Conservation (phyloP, 1,284 basidiomycete genomes). For the Fomes fomentarius region DNA sequence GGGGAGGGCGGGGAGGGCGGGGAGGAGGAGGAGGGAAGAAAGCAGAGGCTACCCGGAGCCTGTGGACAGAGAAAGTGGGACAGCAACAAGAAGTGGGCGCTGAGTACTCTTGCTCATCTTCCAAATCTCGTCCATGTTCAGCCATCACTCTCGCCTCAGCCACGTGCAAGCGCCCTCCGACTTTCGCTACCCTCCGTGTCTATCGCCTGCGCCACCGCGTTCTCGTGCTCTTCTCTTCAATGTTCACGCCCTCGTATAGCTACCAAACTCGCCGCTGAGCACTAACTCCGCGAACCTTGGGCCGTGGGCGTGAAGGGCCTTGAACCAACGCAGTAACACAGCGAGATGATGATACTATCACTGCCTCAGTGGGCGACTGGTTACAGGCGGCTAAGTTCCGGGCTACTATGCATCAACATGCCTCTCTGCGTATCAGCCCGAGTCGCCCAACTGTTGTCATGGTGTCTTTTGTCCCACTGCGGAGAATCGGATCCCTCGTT, state of each 20-base stretch:
- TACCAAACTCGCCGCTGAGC: background rate
- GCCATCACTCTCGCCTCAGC: constrained; percentile 8
- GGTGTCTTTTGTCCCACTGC: background rate
- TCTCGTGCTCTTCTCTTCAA: background rate
- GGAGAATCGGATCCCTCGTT: too few relatives aligned
- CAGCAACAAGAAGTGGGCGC: constrained; percentile 8
- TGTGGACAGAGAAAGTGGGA: too few relatives aligned
- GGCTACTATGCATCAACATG: background rate
- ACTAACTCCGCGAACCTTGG: too few relatives aligned
- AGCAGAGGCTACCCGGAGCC: constrained; percentile 23
- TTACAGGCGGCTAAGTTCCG: too few relatives aligned
- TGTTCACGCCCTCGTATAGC: background rate
- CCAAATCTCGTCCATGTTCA: too few relatives aligned
- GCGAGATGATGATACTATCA: constrained; percentile 1
- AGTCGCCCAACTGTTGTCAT: too few relatives aligned
- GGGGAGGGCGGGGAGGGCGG: background rate
- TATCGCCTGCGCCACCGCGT: background rate
- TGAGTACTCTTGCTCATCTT: too few relatives aligned
- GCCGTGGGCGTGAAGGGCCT: too few relatives aligned
- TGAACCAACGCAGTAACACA: background rate
- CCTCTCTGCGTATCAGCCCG: background rate
- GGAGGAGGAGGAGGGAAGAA: background rate
- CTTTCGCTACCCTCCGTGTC: background rate
- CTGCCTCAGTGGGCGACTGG: too few relatives aligned
- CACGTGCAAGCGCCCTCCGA: constrained; percentile 12